These are phyloP conservation scores for Calonectria naviculata DNA, from an alignment of 2,329 filamentous ascomycete species.

Conservation along the genomic window DNA sequence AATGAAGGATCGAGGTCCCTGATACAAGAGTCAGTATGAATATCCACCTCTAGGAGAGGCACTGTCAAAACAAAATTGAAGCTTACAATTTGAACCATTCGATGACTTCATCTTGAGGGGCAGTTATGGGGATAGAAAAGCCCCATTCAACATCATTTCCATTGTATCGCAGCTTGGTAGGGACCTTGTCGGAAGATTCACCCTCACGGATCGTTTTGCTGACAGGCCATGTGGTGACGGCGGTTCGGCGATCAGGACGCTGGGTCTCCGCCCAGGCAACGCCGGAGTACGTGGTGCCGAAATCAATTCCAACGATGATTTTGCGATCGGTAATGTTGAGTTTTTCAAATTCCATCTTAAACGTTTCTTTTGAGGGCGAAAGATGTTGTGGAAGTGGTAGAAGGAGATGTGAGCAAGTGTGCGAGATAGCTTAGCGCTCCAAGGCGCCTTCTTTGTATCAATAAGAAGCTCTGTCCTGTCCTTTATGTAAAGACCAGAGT, in stretches of 20 bases:
- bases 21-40: conserved; percentile 17
- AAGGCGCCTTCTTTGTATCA: not conserved
- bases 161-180: conserved; percentile 56
- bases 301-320: conserved; percentile 63
- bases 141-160: conserved; percentile 56
- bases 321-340: conserved; percentile 49
- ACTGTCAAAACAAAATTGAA: not conserved
- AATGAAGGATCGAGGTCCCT: conserved; percentile 52
- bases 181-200: conserved; percentile 57
- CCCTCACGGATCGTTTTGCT: conserved; percentile 48
- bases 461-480: not conserved
- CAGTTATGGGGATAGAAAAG: conserved; percentile 53
- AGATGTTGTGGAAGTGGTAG: not conserved
- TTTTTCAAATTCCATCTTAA: conserved; percentile 50
- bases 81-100: conserved; percentile 63
- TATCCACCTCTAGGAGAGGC: not conserved
- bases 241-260: conserved; percentile 47
- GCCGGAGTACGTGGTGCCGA: conserved; percentile 65
- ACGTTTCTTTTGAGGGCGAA: not conserved
- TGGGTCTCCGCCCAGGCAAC: conserved; percentile 60
- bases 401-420: not conserved
- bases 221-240: conserved; percentile 56
- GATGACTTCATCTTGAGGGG: conserved; percentile 50
- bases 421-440: not conserved
- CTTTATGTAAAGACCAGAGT: not conserved